Conservation (phyloP, 192 early-diverging fungal species). For the Cladochytrium replicatum region DNA sequence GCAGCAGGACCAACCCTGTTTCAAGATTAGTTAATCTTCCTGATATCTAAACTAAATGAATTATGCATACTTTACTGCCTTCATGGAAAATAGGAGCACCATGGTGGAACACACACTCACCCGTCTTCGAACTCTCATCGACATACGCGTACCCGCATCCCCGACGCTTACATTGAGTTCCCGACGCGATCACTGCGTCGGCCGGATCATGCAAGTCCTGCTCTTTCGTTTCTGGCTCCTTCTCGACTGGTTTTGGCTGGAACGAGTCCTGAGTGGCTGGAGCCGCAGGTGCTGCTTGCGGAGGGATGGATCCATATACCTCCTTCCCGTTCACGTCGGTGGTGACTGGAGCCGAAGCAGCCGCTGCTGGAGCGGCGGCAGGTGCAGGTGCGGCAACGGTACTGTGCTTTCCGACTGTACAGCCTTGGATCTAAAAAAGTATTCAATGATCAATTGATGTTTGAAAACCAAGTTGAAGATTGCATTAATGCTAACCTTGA, state of each 20-base stretch:
- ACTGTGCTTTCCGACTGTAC: slow-evolving; percentile 68
- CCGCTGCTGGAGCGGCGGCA: slow-evolving; percentile 16
- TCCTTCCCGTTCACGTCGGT: slow-evolving; percentile 11
- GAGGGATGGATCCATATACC: slow-evolving; percentile 1
- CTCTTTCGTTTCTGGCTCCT: slow-evolving; percentile 47
- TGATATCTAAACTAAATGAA: not conserved
- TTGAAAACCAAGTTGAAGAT: too few species aligned
- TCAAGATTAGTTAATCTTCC: not conserved
- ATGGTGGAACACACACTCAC: slow-evolving; percentile 75
- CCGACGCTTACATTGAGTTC: slow-evolving; percentile 73
- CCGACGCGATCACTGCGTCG: slow-evolving; percentile 55
- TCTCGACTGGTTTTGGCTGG: slow-evolving; percentile 67
- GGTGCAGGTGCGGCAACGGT: slow-evolving; percentile 19
- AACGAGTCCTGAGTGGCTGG: slow-evolving; percentile 48
- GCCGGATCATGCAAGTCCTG: slow-evolving; percentile 67
- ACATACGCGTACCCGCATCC: slow-evolving; percentile 63
- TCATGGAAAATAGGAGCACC: slow-evolving; percentile 93
- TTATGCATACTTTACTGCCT: slow-evolving; percentile 63
- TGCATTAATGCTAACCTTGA: slow-evolving; percentile 34
- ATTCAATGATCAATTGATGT: not conserved
- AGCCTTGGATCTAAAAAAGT: slow-evolving; percentile 59
- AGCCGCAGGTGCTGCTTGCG: slow-evolving; percentile 1
- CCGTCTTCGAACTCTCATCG: slow-evolving; percentile 39
- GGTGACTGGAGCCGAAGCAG: slow-evolving; percentile 7
- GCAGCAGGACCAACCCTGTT: slow-evolving; percentile 90